Percentiles rank a stretch among this genome's conserved stretches.
These are phyloP conservation scores for Aspergillus heteromorphus DNA, from an alignment of 495 filamentous ascomycete species.

Conservation along the genomic window DNA sequence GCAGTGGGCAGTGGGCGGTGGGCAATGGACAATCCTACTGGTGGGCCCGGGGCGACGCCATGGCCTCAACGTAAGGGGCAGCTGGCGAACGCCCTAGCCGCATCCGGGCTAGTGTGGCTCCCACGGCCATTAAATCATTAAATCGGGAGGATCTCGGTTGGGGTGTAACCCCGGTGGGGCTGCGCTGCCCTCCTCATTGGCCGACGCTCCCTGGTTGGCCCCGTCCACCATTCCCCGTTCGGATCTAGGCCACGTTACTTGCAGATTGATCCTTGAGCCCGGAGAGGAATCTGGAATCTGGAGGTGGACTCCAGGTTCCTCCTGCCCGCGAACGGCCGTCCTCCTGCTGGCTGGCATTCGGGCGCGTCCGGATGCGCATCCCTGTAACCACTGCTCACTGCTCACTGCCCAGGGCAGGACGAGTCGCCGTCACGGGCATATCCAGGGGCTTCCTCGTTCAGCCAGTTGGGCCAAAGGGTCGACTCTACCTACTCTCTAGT, in stretches of 20 bases:
- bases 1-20: too few species aligned
- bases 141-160: neutral
- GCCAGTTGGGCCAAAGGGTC: too few species aligned
- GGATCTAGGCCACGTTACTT: neutral
- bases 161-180: neutral
- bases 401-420: neutral
- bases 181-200: neutral
- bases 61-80: constrained; percentile 5
- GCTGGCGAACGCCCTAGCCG: neutral
- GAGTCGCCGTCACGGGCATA: neutral
- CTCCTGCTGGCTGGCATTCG: too few species aligned
- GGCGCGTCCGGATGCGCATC: too few species aligned
- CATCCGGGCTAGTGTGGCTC: neutral
- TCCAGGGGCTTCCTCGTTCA: too few species aligned
- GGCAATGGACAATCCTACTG: too few species aligned
- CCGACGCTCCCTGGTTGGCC: neutral
- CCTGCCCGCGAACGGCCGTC: too few species aligned
- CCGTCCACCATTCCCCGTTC: neutral
- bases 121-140: neutral
- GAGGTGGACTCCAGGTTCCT: too few species aligned
- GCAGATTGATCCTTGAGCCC: too few species aligned
- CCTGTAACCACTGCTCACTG: neutral
- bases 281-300: neutral
- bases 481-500: too few species aligned
- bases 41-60: neutral